Base-by-base conservation (phyloP, 495 filamentous ascomycete species). In the Penicillium antarcticum region DNA sequence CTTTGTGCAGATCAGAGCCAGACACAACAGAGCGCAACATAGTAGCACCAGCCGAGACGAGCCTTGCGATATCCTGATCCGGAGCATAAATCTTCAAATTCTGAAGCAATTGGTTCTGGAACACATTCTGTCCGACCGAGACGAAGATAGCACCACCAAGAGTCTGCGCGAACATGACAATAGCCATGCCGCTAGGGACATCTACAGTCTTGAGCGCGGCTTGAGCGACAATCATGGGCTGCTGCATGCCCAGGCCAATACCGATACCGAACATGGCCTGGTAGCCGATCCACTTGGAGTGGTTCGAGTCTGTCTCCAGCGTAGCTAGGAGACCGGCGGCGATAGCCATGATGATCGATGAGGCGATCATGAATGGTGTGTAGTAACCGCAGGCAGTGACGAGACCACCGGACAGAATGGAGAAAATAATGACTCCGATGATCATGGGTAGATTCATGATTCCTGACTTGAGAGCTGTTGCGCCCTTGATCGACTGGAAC, bases 401-500 rank as follows among this genome's bases (percentile, higher is more conserved):
- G 6, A 77, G 52, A 2, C 65, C 71, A n/a, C 91, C 89, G 0
- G 78, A 67, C 1, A 83, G 17, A 12, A 95, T 74, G 2, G 82
- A 82, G 34, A 77, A 59, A 16, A 92, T 40, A 13, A 88, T 82
- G 3, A 84, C 66, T 3, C 68, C 62, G 16, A 92, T 73, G 16
- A 95, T 79, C 66, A 88, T 75, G 0, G 91, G 91, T 10, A 96
- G 69, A 53, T 84, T 88, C 66, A 82, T 81, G 62, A 95, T 86
- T 17, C 91, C 91, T 0, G 87, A 90, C 32, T 80, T 71, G 11
- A 83, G 79, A 11, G 91, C 86, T 0, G 73, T 73, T 1, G 80
- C 81, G 42, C 77, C 80, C 63, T 91, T 86, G 65, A 96, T 83
- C 5, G 88, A 82, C 60, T 96, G 91, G 76, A 96, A 95, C 86